A percentile compares a stretch with the other conserved stretches of the same genome.
These are phyloP conservation scores for Fusarium aywerte DNA, from an alignment of 2,329 filamentous ascomycete species.

Conservation along the genomic window DNA sequence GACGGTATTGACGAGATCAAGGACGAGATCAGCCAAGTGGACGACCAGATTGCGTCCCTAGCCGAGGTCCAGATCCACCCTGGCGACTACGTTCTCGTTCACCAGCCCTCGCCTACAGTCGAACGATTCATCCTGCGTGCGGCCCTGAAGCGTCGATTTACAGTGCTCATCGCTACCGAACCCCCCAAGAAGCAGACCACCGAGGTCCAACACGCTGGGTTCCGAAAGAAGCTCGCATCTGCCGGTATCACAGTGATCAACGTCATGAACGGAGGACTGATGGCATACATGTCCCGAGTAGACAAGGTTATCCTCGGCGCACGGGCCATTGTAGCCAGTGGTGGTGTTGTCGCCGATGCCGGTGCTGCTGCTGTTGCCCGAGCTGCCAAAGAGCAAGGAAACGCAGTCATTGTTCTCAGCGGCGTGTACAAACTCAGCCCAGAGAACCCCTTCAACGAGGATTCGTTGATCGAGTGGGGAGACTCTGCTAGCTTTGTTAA, in stretches of 20 bases:
- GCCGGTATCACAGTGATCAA: conserved; percentile 85
- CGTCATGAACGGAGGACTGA: conserved; percentile 85
- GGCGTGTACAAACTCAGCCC: conserved; percentile 96
- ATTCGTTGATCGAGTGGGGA: conserved; percentile 86
- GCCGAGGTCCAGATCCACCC: conserved; percentile 93
- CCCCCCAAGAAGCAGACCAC: conserved; percentile 53
- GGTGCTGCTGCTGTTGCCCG: conserved; percentile 87
- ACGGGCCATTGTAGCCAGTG: conserved; percentile 87
- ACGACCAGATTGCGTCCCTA: conserved; percentile 90
- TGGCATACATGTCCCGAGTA: conserved; percentile 93
- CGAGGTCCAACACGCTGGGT: conserved; percentile 60
- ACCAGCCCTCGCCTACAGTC: conserved; percentile 86
- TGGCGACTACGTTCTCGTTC: conserved; percentile 90
- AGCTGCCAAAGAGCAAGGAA: conserved; percentile 83
- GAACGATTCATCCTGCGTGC: conserved; percentile 91
- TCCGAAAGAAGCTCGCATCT: conserved; percentile 81
- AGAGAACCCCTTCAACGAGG: conserved; percentile 84
- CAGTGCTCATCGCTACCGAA: conserved; percentile 83
- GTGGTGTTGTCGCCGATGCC: conserved; percentile 83
- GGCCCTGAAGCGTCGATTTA: conserved; percentile 90
- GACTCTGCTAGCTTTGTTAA: conserved; percentile 79
- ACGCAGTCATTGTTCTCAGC: conserved; percentile 87
- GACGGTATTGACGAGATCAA: conserved; percentile 96
- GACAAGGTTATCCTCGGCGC: conserved; percentile 95
- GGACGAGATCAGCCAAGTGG: conserved; percentile 91